phyloP scores from a whole-genome alignment of 2,329 filamentous ascomycete species.

The Hypoxylon sp. region DNA sequence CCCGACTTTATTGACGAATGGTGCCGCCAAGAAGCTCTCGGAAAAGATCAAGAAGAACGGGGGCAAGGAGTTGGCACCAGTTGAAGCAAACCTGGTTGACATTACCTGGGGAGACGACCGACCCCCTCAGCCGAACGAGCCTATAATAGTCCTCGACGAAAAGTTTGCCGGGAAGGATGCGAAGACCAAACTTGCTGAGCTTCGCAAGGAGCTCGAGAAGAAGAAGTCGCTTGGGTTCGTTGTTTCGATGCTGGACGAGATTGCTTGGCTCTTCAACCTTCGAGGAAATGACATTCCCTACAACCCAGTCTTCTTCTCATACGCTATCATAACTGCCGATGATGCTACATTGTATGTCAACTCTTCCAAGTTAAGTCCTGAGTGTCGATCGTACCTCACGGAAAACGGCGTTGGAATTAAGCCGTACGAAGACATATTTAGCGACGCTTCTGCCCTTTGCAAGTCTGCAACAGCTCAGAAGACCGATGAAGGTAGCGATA shows the following conservation, averaged over 20 bases:
- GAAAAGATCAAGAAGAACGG: slow-evolving; percentile 91
- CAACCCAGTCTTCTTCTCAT: slow-evolving; percentile 98
- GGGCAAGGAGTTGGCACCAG: slow-evolving; percentile 78
- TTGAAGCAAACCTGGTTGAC: slow-evolving; percentile 90
- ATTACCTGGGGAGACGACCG: slow-evolving; percentile 83
- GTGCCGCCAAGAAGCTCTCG: slow-evolving; percentile 74
- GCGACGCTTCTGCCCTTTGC: slow-evolving; percentile 77
- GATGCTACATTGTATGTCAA: slow-evolving; percentile 87
- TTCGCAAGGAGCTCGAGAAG: slow-evolving; percentile 92
- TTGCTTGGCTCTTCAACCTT: slow-evolving; percentile 98
- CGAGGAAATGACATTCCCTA: slow-evolving; percentile 95
- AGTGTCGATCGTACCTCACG: slow-evolving; percentile 77
- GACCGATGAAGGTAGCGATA: slow-evolving; percentile 50
- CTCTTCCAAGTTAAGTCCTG: slow-evolving; percentile 77
- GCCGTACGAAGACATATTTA: slow-evolving; percentile 85
- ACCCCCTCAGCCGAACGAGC: slow-evolving; percentile 80
- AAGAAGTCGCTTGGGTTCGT: slow-evolving; percentile 89
- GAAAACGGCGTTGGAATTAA: slow-evolving; percentile 78
- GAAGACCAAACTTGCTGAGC: slow-evolving; percentile 82
- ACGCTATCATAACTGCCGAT: slow-evolving; percentile 85
- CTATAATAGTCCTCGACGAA: slow-evolving; percentile 76
- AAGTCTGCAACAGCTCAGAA: slow-evolving; percentile 53
- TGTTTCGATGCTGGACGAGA: slow-evolving; percentile 94
- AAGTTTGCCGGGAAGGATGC: slow-evolving; percentile 86
- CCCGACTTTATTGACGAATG: slow-evolving; percentile 82